These are phyloP conservation scores for Cochlearia excelsa DNA, from an alignment of 345 rosid genomes.

Conservation along the genomic window DNA sequence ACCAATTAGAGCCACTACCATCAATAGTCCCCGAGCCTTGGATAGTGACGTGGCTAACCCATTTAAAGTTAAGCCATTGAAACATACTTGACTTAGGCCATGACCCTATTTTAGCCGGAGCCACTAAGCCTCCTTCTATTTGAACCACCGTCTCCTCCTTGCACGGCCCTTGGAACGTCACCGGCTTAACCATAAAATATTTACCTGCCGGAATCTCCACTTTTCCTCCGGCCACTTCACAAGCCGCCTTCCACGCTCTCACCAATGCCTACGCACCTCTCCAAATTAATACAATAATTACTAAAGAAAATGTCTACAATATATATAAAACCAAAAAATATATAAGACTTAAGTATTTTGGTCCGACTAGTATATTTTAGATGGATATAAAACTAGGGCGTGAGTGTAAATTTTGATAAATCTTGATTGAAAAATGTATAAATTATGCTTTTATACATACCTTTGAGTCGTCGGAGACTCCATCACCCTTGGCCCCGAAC, in stretches of 20 bases:
- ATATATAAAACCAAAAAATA: no score
- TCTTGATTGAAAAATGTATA: no score
- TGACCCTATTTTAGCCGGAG: constrained; percentile 57
- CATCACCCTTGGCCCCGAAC: constrained; percentile 35
- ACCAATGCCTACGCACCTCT: constrained; percentile 28
- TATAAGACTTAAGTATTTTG: no score
- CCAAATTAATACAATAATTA: no score
- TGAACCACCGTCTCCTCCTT: constrained; percentile 38
- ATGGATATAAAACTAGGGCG: no score
- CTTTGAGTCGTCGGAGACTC: constrained; percentile 38
- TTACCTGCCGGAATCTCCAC: constrained; percentile 33
- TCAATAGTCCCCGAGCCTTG: constrained; percentile 73
- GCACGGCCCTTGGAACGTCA: constrained; percentile 36
- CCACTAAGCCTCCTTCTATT: constrained; percentile 70
- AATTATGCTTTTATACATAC: background rate
- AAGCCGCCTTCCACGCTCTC: constrained; percentile 39
- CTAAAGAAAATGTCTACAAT: no score
- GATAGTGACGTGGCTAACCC: constrained; percentile 64
- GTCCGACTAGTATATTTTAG: no score
- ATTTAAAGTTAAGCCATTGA: constrained; percentile 88
- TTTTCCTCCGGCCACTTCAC: constrained; percentile 29
- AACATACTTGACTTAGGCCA: constrained; percentile 70
- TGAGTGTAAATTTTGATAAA: no score
- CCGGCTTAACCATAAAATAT: constrained; percentile 33
- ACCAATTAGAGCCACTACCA: constrained; percentile 83